Evolutionary conservation across 23 red algal genomes (phyloP).

Genomic region (Gracilaria domingensis): DNA sequence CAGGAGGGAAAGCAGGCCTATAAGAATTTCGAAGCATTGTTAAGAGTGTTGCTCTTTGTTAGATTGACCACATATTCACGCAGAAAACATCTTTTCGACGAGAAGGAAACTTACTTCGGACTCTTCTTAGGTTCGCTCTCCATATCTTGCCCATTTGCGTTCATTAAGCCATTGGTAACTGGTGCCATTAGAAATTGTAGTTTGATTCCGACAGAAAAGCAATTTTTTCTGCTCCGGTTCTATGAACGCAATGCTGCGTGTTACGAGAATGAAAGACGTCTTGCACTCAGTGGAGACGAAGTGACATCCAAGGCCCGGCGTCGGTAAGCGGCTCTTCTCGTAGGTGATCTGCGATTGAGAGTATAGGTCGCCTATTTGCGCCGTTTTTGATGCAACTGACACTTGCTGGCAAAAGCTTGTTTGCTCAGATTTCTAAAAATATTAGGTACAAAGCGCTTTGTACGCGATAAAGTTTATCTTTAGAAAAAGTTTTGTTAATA

Average conservation of each 20-base stretch:
- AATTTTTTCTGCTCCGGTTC: background rate
- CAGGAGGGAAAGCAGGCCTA: conserved; percentile 52
- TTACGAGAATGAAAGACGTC: background rate
- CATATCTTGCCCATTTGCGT: background rate
- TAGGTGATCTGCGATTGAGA: background rate
- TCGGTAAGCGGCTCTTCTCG: background rate
- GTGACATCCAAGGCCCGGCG: background rate
- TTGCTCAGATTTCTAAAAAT: no score
- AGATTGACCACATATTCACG: background rate
- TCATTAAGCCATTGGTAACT: background rate
- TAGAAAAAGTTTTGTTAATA: background rate
- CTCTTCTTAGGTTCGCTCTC: background rate
- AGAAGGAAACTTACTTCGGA: background rate
- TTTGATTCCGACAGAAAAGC: background rate
- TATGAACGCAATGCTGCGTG: background rate
- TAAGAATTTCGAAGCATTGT: background rate
- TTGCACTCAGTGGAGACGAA: background rate
- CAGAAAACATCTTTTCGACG: background rate
- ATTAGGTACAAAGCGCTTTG: background rate
- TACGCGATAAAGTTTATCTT: no score
- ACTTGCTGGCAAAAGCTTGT: no score
- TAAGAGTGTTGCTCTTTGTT: background rate
- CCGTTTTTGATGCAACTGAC: conserved; percentile 5
- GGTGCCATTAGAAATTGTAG: background rate
- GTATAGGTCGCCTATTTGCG: background rate